Evolutionary conservation across 805 yeast species (phyloP).

Genomic region (Saturnispora bothae): DNA sequence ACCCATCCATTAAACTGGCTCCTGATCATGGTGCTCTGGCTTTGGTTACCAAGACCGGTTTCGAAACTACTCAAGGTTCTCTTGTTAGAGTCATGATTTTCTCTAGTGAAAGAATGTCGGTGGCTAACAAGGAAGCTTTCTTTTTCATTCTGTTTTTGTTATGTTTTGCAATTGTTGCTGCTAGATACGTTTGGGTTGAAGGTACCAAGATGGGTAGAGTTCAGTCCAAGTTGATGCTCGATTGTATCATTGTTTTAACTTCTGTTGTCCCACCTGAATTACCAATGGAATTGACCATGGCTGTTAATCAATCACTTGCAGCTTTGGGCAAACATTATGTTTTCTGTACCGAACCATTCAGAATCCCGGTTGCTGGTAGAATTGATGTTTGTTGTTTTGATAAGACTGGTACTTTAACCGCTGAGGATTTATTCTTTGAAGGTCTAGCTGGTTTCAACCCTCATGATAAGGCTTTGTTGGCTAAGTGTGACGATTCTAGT

Average conservation of each 20-base stretch:
- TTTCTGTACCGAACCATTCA: constrained; percentile 96
- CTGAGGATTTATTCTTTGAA: constrained; percentile 91
- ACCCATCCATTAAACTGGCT: constrained; percentile 41
- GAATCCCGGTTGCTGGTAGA: constrained; percentile 96
- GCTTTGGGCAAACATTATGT: constrained; percentile 81
- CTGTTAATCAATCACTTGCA: constrained; percentile 84
- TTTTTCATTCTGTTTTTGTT: constrained; percentile 84
- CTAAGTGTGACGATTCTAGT: constrained; percentile 36
- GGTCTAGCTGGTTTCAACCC: constrained; percentile 78
- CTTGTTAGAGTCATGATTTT: constrained; percentile 96
- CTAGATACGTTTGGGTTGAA: constrained; percentile 97
- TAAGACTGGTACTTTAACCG: constrained; percentile 96
- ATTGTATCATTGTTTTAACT: constrained; percentile 90
- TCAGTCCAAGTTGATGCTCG: constrained; percentile 85
- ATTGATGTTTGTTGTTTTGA: constrained; percentile 98
- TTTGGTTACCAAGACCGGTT: constrained; percentile 86
- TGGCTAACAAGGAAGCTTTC: constrained; percentile 89
- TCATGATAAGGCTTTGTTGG: constrained; percentile 43
- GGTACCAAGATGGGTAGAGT: constrained; percentile 94
- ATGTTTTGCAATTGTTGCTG: constrained; percentile 87
- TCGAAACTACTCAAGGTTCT: constrained; percentile 96
- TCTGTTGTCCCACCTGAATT: constrained; percentile 98
- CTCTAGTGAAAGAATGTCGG: constrained; percentile 92
- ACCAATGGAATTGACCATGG: constrained; percentile 98
- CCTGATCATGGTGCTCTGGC: constrained; percentile 94